Conservation (phyloP, 306 rosid species). For the Abrus precatorius region DNA sequence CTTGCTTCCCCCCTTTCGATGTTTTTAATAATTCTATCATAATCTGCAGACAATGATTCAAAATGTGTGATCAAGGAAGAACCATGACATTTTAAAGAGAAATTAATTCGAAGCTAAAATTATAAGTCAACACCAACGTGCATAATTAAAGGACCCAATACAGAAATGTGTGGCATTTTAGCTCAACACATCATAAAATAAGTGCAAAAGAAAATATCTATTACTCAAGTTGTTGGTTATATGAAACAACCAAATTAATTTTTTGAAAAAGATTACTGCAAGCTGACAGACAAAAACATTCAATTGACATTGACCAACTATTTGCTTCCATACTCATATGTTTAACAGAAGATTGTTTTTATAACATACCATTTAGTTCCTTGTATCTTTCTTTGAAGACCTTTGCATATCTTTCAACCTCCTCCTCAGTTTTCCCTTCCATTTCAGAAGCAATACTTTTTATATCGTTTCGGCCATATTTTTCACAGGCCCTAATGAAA, state of each 20-base stretch:
- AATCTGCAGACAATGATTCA: slow-evolving; percentile 64
- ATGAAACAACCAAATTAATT: slow-evolving; percentile 32
- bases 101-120: slow-evolving; percentile 29
- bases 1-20: slow-evolving; percentile 99
- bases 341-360: slow-evolving; percentile 36
- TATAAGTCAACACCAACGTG: background rate
- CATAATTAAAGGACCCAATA: slow-evolving; percentile 4
- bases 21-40: slow-evolving; percentile 95
- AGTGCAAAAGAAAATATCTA: slow-evolving; percentile 34
- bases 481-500: slow-evolving; percentile 98
- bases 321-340: slow-evolving; percentile 26
- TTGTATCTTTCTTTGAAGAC: slow-evolving; percentile 97
- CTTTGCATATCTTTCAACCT: slow-evolving; percentile 97
- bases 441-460: slow-evolving; percentile 84
- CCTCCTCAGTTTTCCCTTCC: slow-evolving; percentile 98
- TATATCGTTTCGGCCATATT: slow-evolving; percentile 92
- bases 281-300: slow-evolving; percentile 9
- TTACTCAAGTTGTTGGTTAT: background rate
- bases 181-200: slow-evolving; percentile 20
- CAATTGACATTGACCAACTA: slow-evolving; percentile 3
- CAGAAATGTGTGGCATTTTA: slow-evolving; percentile 23
- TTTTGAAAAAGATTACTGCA: background rate
- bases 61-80: slow-evolving; percentile 27
- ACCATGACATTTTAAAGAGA: slow-evolving; percentile 15
- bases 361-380: slow-evolving; percentile 87